Conservation (phyloP, 2,329 filamentous ascomycete genomes). For the Trichoderma sp. region DNA sequence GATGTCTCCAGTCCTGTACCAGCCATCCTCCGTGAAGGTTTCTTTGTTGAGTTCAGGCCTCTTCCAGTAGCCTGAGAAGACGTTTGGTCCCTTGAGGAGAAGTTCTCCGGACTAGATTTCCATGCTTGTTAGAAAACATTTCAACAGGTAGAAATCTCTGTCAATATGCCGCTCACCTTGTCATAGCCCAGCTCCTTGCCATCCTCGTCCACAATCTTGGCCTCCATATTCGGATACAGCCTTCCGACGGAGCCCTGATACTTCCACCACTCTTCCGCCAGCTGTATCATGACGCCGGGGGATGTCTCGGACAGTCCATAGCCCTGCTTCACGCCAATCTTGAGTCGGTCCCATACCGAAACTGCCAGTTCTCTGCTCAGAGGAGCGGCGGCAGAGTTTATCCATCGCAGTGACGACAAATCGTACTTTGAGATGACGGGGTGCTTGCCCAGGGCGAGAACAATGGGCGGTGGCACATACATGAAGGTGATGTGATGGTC, state of each 20-base stretch:
- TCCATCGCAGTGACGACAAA: conserved; percentile 72
- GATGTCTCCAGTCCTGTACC: conserved; percentile 88
- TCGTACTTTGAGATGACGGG: conserved; percentile 78
- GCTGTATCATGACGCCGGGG: conserved; percentile 72
- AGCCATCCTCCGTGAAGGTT: conserved; percentile 72
- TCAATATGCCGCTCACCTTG: conserved; percentile 29
- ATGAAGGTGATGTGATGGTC: conserved; percentile 70
- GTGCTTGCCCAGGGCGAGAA: conserved; percentile 76
- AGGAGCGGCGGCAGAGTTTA: conserved; percentile 86
- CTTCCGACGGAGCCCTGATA: conserved; percentile 76
- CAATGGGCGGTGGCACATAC: conserved; percentile 81
- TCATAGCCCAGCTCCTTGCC: conserved; percentile 54
- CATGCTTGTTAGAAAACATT: not conserved
- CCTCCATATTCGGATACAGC: conserved; percentile 74
- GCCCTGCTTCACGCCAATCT: conserved; percentile 82
- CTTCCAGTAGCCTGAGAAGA: conserved; percentile 77
- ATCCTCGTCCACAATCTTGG: conserved; percentile 72
- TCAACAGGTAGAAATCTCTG: not conserved
- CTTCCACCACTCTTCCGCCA: conserved; percentile 71
- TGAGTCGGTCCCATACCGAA: conserved; percentile 68
- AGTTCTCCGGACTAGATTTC: conserved; percentile 56
- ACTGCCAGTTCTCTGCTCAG: conserved; percentile 78
- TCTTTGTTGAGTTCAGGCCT: conserved; percentile 68
- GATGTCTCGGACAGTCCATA: conserved; percentile 88
- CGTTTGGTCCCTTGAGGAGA: conserved; percentile 75